Base-by-base conservation (phyloP, 352 stramenopile species). In the Globisporangium perplexum region DNA sequence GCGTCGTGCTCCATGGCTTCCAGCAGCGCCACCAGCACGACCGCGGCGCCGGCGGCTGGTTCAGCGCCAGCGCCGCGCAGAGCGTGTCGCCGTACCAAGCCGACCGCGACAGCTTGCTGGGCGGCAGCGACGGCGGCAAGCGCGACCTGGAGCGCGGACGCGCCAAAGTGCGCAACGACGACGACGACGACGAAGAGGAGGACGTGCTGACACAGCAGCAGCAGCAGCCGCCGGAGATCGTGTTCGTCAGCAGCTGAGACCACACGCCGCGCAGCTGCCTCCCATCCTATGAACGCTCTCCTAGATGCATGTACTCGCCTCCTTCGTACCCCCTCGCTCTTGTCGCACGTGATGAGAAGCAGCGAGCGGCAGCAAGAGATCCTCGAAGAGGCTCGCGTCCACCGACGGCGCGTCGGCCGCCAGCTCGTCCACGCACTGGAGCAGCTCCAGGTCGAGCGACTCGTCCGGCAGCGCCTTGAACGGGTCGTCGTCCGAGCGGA, bases 41-140 rank as follows among this genome's bases (percentile, higher is more conserved):
- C 15, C 17, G 45, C 24, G 60, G 60, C 23, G 54, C 23, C n/a
- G 59, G 55, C 23, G 61, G 55, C 31, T 67, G 50, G 45, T 50
- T 57, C 12, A 24, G 22, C 1, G 28, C 46, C 7, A 33, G 49
- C 47, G 62, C 53, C 6, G 51, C 55, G n/a, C 55, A 66, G 38
- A 71, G 74, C 46, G 71, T 83, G 30, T 68, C 69, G 4, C 67
- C 75, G 3, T 83, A 74, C 52, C 60, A 71, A 10, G 61, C 71
- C 28, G 79, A 88, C 54, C 65, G 66, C 4, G 75, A 78, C 54
- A 79, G 74, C 18, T 38, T 86, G 17, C 59, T 89, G 42, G 59
- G 46, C 1, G 52, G 56, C 10, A 45, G 52, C 49, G 30, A 58
- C 33, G 30, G 23, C 0, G 26, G 30, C 33, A 53, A 59, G 18